Percentiles rank a stretch among this genome's conserved stretches.
phyloP scores from a whole-genome alignment of 2,329 filamentous ascomycete species.

The Apiospora saccharicola region DNA sequence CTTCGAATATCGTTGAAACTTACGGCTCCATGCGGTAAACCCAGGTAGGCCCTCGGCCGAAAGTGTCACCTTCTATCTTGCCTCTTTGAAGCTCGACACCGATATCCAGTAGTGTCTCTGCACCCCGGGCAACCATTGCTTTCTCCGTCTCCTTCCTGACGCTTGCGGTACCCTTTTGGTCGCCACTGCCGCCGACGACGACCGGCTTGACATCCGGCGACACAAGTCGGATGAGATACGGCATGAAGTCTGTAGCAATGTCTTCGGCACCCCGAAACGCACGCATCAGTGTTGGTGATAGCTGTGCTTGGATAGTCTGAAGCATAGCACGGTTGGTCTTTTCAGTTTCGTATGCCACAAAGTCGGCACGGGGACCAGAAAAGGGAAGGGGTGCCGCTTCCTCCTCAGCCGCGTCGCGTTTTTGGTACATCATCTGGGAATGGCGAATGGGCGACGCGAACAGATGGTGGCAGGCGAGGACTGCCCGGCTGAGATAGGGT shows the following conservation, averaged over 20 bases:
- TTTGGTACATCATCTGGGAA: constrained; percentile 51
- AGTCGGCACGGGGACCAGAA: constrained; percentile 82
- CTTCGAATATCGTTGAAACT: constrained; percentile 48
- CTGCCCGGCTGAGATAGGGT: constrained; percentile 84
- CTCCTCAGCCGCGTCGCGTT: constrained; percentile 55
- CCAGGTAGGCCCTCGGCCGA: constrained; percentile 70
- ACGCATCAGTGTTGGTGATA: constrained; percentile 75
- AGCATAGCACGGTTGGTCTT: constrained; percentile 81
- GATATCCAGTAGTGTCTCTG: constrained; percentile 82
- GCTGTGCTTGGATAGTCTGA: constrained; percentile 73
- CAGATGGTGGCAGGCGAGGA: constrained; percentile 89
- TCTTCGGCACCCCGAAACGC: constrained; percentile 81
- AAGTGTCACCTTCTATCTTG: constrained; percentile 74
- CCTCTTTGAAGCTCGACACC: constrained; percentile 83
- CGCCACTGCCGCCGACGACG: constrained; percentile 75
- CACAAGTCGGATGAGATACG: constrained; percentile 83
- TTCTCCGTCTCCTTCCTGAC: constrained; percentile 90
- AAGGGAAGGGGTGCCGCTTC: constrained; percentile 72
- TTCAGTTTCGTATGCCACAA: constrained; percentile 78
- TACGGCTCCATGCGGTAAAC: constrained; percentile 96
- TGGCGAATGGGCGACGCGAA: constrained; percentile 77
- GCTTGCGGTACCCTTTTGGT: constrained; percentile 74
- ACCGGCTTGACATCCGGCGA: constrained; percentile 92
- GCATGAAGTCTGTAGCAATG: constrained; percentile 82
- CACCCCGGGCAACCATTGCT: constrained; percentile 78